phyloP scores from a whole-genome alignment of 2,329 filamentous ascomycete species.

The Diplodia seriata region DNA sequence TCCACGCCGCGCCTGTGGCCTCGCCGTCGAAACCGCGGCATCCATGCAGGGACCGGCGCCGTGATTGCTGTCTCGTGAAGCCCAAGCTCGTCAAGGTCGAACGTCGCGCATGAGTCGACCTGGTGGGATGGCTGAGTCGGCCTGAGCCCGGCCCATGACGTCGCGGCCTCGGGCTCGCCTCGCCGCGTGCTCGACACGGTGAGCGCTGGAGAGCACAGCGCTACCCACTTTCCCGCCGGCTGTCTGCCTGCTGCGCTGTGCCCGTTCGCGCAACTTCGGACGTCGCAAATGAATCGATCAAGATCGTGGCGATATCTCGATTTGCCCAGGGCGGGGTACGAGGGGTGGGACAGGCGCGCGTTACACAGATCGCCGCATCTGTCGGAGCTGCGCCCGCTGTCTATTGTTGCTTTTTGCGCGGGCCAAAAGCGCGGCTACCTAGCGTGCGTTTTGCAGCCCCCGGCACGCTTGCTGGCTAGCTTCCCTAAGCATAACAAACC shows the following conservation, averaged over 20 bases:
- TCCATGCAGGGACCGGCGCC: too few relatives aligned
- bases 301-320: not conserved
- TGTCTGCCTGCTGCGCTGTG: not conserved
- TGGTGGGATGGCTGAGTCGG: conserved; percentile 25
- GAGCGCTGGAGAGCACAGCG: not conserved
- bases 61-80: too few relatives aligned
- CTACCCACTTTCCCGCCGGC: conserved; percentile 1
- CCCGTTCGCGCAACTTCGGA: conserved; percentile 9
- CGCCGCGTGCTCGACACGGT: not conserved
- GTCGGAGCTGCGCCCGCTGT: not conserved
- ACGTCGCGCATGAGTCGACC: conserved; percentile 22
- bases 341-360: too few relatives aligned
- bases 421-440: too few relatives aligned
- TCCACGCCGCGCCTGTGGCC: too few relatives aligned
- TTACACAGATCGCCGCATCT: conserved; percentile 5
- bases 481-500: too few relatives aligned
- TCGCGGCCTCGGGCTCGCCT: conserved; percentile 16
- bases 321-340: not conserved
- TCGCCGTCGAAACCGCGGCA: too few relatives aligned
- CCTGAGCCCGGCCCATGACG: conserved; percentile 5
- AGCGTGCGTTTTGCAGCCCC: not conserved
- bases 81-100: not conserved
- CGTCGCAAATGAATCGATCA: conserved; percentile 25
- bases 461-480: not conserved
- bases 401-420: too few relatives aligned